A percentile compares a stretch with the other conserved stretches of the same genome.
These are phyloP conservation scores for Butyriboletus loyo DNA, from an alignment of 768 basidiomycete genomes.

Conservation along the genomic window DNA sequence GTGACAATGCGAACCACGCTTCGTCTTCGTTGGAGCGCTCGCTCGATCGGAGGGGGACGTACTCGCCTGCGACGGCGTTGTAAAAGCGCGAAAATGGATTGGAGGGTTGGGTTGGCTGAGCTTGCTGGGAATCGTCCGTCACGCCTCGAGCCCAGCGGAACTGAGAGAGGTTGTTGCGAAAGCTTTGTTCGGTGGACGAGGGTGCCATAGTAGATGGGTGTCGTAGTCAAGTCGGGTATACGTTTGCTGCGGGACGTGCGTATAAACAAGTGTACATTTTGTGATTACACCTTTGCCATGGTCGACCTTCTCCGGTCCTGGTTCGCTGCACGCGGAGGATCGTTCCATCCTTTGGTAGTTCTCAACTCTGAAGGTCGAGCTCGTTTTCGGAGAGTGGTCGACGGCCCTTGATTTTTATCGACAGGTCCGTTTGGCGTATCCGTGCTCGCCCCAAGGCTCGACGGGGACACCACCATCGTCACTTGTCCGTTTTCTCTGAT, in stretches of 20 bases:
- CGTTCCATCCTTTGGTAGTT: conserved; percentile 44
- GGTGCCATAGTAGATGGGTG: conserved; percentile 1
- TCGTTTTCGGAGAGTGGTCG: not conserved
- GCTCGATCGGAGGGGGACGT: conserved; percentile 80
- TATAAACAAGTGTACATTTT: not conserved
- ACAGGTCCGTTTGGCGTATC: conserved; percentile 46
- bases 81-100: conserved; percentile 89
- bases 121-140: conserved; percentile 64
- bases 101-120: conserved; percentile 31
- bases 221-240: not conserved
- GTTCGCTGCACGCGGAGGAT: conserved; percentile 48
- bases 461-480: conserved; percentile 52
- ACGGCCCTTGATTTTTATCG: conserved; percentile 5
- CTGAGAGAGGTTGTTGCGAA: conserved; percentile 73
- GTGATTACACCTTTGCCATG: not conserved
- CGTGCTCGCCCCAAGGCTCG: conserved; percentile 49
- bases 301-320: conserved; percentile 46
- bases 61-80: conserved; percentile 78
- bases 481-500: conserved; percentile 66
- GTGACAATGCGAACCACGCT: conserved; percentile 86
- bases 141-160: conserved; percentile 82
- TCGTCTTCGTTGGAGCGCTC: conserved; percentile 93
- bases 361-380: conserved; percentile 46
- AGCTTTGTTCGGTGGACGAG: conserved; percentile 57
- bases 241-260: not conserved